Percentiles rank a stretch among this genome's conserved stretches.
phyloP scores from a whole-genome alignment of 306 rosid species.

The Fragaria nilgerrensis region DNA sequence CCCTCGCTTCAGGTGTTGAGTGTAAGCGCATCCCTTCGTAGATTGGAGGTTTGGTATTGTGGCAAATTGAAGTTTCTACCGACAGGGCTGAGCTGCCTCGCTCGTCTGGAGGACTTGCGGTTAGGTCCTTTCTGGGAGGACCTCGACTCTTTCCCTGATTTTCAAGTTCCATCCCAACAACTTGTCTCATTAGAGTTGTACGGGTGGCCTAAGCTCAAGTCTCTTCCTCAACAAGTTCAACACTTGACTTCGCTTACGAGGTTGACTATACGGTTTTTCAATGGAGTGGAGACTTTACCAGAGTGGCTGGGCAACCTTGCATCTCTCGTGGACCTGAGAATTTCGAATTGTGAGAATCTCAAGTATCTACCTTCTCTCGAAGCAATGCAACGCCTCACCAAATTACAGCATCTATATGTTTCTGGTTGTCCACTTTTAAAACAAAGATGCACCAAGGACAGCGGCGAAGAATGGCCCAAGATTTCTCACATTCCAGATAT shows the following conservation, averaged over 20 bases:
- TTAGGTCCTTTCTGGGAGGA: neutral
- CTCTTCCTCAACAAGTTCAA: neutral
- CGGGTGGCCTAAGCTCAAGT: neutral
- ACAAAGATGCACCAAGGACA: neutral
- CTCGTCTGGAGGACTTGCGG: neutral
- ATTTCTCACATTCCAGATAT: neutral
- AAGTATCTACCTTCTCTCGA: neutral
- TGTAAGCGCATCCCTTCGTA: neutral
- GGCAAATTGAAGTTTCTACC: neutral
- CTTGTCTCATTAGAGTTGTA: rapidly evolving
- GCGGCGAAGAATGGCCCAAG: neutral
- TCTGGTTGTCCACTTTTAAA: rapidly evolving
- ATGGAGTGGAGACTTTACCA: neutral
- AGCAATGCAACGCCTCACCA: neutral
- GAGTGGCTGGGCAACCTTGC: neutral
- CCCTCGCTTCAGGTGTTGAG: neutral
- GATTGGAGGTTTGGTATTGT: rapidly evolving
- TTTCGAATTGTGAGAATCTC: rapidly evolving
- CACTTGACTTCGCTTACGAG: neutral
- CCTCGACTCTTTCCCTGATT: constrained; percentile 8
- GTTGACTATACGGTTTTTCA: rapidly evolving
- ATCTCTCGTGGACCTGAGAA: neutral
- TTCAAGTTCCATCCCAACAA: neutral
- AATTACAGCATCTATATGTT: rapidly evolving
- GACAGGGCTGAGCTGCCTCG: neutral